phyloP scores from a whole-genome alignment of 75 land plant species.

The Cupressus sempervirens region DNA sequence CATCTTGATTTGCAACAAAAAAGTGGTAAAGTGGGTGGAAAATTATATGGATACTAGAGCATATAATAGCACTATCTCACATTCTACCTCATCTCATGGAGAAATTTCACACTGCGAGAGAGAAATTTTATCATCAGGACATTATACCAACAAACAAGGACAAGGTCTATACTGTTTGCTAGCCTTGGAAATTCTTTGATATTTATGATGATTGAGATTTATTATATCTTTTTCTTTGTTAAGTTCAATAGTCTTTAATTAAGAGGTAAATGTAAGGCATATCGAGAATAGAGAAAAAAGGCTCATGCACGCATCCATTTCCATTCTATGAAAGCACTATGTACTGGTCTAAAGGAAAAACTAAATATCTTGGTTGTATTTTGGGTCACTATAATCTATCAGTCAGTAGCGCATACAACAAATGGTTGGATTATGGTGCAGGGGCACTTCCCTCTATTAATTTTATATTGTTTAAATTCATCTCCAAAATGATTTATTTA shows the following conservation, averaged over 20 bases:
- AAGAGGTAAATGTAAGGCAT: slow-evolving; percentile 2
- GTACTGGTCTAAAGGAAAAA: too few species aligned
- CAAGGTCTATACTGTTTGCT: not conserved
- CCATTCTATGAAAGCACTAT: too few species aligned
- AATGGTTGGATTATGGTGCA: too few species aligned
- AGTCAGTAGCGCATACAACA: too few species aligned
- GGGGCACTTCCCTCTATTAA: too few species aligned
- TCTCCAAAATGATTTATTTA: too few species aligned
- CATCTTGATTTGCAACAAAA: slow-evolving; percentile 74
- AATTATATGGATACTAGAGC: slow-evolving; percentile 47
- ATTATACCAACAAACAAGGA: not conserved
- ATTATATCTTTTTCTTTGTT: not conserved
- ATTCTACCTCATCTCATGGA: slow-evolving; percentile 40
- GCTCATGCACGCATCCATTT: not conserved
- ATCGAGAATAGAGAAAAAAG: not conserved
- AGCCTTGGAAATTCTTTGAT: not conserved
- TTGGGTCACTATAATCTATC: too few species aligned
- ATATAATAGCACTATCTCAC: slow-evolving; percentile 55
- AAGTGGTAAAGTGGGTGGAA: slow-evolving; percentile 68
- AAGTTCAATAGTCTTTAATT: not conserved
- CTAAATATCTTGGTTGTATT: too few species aligned
- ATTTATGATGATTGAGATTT: not conserved
- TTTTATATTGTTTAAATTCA: too few species aligned
- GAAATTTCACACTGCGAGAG: slow-evolving; percentile 47
- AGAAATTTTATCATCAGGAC: slow-evolving; percentile 23